Evolutionary conservation across 352 stramenopile genomes (phyloP), one percentile per base, ranked within the genome.

Genomic region (Saprolegnia parasitica): DNA sequence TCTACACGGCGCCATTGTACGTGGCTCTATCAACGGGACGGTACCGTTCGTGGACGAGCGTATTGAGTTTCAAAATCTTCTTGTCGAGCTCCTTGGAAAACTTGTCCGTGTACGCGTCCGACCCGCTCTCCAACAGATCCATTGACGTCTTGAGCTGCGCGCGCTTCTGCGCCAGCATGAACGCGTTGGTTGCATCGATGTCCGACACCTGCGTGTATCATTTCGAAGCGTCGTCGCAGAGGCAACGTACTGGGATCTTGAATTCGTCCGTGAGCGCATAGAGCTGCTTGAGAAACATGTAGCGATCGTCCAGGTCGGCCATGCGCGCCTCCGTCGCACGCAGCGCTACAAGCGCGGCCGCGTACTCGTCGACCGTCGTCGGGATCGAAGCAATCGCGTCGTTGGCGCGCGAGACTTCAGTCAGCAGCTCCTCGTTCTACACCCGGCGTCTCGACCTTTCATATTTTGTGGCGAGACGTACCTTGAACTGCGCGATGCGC

Each of bases 381-480:
- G 85, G 85, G 29, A 90, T 88, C n/a, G 80, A 75, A 61, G 81
- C 86, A 39, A 93, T 88, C 39, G 77, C 75, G 6, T 93, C 85
- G 50, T 89, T 89, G 56, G 81, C 76, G 0, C 49, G 40, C 6
- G 75, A 88, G 26, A 88, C 70, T 11, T 90, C 74, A 3, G 75
- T 73, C 78, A 85, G 85, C 20, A 93, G 55, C 20, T 72, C 71
- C 21, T 82, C 73, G 52, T 89, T 90, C 55, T 70, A 70, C 8
- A 29, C 21, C 20, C 35, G 29, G 24, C n/a, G 26, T 54, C 46
- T 11, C 4, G 5, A 20, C 58, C 20, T 9, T 11, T 23, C 21
- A 47, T 65, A 11, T 20, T 15, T 29, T 10, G 13, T 20, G n/a
- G 11, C 11, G 20, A 2, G 10, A 70, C n/a, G n/a, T 70, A 70